Conservation (phyloP, 257 asterid species). For the Lavandula angustifolia region DNA sequence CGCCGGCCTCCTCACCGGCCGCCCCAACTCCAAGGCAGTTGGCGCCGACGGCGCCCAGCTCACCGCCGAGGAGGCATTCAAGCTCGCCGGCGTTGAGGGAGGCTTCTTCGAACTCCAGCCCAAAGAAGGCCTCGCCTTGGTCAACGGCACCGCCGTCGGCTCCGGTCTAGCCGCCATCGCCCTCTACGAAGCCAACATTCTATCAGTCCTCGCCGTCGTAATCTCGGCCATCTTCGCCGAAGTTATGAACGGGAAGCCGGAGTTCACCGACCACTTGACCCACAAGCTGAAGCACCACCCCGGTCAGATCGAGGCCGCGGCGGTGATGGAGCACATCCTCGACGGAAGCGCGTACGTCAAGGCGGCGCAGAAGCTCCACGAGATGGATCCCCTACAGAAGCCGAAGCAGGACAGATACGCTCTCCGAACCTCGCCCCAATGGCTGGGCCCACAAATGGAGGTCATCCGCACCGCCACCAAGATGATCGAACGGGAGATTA, state of each 20-base stretch:
- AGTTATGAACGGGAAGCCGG: conserved; percentile 44
- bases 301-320: conserved; percentile 63
- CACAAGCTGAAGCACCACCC: conserved; percentile 64
- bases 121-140: conserved; percentile 11
- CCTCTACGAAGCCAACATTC: conserved; percentile 51
- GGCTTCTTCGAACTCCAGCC: conserved; percentile 63
- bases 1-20: conserved; percentile 58
- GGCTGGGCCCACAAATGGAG: conserved; percentile 53
- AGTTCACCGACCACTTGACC: no score
- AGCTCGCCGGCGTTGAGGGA: conserved; percentile 40
- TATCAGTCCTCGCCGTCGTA: conserved; percentile 44
- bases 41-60: conserved; percentile 43
- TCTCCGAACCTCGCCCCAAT: conserved; percentile 55
- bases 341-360: conserved; percentile 52
- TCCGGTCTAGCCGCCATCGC: conserved; percentile 58
- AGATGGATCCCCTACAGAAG: conserved; percentile 52
- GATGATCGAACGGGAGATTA: conserved; percentile 59
- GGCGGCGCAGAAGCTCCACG: conserved; percentile 49
- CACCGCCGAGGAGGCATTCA: conserved; percentile 48
- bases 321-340: conserved; percentile 50
- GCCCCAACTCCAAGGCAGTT: conserved; percentile 52
- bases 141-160: conserved; percentile 63
- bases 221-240: conserved; percentile 58
- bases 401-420: conserved; percentile 62
- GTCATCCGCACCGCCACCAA: conserved; percentile 50